Evolutionary conservation across 495 filamentous ascomycete genomes (phyloP), one percentile per base, ranked within the genome.

Genomic region (Xylaria scruposa): DNA sequence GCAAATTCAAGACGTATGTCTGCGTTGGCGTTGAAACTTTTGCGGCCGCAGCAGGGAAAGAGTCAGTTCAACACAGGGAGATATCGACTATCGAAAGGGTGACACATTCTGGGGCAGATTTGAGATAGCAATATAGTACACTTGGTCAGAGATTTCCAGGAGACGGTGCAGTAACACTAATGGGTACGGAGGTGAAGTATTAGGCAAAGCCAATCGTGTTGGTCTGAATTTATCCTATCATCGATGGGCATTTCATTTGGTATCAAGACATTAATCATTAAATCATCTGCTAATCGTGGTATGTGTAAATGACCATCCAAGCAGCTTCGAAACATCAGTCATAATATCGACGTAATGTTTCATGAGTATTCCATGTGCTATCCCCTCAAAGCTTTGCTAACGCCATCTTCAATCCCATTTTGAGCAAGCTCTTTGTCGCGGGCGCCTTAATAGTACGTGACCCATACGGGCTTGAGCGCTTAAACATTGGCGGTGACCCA

Each of bases 1-100:
- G 79, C 29, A 81, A 82, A 74, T 83, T 84, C 59, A 72, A 77
- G 59, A 71, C 58, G 0, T 79, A 83, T 61, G 70, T 78, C 24
- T 84, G 82, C 53, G 72, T 51, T 21, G 61, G 60, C 6, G 69
- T 71, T 15, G 69, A 65, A 49, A 31, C 29, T 15, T 71, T 66
- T 24, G 61, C 68, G 10, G 68, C 49, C 19, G 69, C 26, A 26
- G 69, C 31, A 53, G 51, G 46, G 38, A 71, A 71, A 26, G 67
- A 47, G 24, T 33, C 53, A 17, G 24, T 31, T 58, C 53, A 60
- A 36, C 67, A 68, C 5, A 53, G 58, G 46, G 66, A 59, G 21
- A 31, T 13, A 31, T 24, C 19, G 51, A 60, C 6, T 58, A 17
- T 13, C n/a, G 33, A 47, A 47, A 46, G 40, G 24, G 31, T 10